These are phyloP conservation scores for Penicillium paradoxum DNA, from an alignment of 495 filamentous ascomycete species.

Conservation along the genomic window DNA sequence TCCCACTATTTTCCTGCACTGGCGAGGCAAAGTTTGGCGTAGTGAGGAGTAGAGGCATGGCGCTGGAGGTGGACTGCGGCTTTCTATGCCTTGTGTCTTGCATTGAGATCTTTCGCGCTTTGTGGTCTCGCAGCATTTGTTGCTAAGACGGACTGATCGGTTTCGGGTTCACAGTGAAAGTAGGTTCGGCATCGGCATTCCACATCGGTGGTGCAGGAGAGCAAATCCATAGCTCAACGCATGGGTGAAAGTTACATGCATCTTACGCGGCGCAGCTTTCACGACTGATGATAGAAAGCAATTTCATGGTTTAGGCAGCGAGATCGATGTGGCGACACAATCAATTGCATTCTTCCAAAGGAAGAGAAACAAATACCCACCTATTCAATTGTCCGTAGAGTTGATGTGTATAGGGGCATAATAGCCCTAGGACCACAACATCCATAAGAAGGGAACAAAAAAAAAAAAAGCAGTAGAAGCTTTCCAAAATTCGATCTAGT, in stretches of 20 bases:
- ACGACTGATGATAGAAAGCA: too few species aligned
- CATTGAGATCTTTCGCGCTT: background rate
- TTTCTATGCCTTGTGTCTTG: background rate
- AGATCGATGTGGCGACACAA: too few species aligned
- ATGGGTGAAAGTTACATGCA: background rate
- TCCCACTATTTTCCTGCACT: slow-evolving; percentile 33
- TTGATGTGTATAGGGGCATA: background rate
- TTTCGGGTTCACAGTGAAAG: background rate
- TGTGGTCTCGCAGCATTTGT: background rate
- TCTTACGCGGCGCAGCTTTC: too few species aligned
- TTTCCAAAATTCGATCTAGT: too few species aligned
- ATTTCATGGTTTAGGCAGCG: too few species aligned
- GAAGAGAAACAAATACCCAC: background rate
- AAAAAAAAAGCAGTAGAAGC: too few species aligned
- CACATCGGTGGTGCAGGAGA: background rate
- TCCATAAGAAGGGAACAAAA: too few species aligned
- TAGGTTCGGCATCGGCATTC: slow-evolving; percentile 4
- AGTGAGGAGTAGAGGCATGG: slow-evolving; percentile 6
- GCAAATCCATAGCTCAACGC: too few species aligned
- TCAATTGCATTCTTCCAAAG: background rate
- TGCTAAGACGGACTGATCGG: slow-evolving; percentile 8
- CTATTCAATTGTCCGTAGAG: background rate
- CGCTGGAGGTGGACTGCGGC: background rate
- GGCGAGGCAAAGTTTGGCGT: slow-evolving; percentile 24
- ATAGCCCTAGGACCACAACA: background rate